A percentile compares a stretch with the other conserved stretches of the same genome.
phyloP scores from a whole-genome alignment of 2,329 filamentous ascomycete genomes.

The Bipolaris cookei region DNA sequence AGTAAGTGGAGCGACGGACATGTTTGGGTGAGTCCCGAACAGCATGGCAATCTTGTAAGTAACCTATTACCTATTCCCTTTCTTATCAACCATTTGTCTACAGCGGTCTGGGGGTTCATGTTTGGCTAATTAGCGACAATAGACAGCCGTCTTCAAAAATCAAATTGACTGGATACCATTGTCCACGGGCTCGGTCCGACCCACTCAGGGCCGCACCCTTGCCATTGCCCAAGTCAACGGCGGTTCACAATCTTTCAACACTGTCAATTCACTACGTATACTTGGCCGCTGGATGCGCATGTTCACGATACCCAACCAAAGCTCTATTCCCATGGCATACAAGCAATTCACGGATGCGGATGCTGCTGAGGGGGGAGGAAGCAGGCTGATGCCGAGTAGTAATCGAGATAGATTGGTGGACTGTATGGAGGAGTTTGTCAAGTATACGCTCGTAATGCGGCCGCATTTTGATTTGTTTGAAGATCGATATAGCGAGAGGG shows the following conservation, averaged over 20 bases:
- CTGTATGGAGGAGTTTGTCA: conserved; percentile 74
- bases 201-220: conserved; percentile 69
- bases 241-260: conserved; percentile 71
- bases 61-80: not conserved
- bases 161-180: conserved; percentile 75
- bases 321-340: conserved; percentile 67
- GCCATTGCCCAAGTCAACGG: conserved; percentile 68
- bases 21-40: conserved; percentile 69
- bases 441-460: conserved; percentile 70
- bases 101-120: not conserved
- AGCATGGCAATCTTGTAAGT: conserved; percentile 67
- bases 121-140: not conserved
- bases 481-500: conserved; percentile 68
- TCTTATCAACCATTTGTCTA: no score
- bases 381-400: conserved; percentile 59
- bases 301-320: conserved; percentile 71
- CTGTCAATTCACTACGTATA: conserved; percentile 69
- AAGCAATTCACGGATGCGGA: conserved; percentile 63
- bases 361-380: conserved; percentile 53
- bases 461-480: conserved; percentile 66
- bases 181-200: conserved; percentile 65
- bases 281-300: conserved; percentile 74
- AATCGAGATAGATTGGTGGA: conserved; percentile 68
- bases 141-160: conserved; percentile 71
- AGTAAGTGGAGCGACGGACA: conserved; percentile 71